Evolutionary conservation across 176 grass and related monocot genomes (phyloP).

Genomic region (Microstegium vimineum): DNA sequence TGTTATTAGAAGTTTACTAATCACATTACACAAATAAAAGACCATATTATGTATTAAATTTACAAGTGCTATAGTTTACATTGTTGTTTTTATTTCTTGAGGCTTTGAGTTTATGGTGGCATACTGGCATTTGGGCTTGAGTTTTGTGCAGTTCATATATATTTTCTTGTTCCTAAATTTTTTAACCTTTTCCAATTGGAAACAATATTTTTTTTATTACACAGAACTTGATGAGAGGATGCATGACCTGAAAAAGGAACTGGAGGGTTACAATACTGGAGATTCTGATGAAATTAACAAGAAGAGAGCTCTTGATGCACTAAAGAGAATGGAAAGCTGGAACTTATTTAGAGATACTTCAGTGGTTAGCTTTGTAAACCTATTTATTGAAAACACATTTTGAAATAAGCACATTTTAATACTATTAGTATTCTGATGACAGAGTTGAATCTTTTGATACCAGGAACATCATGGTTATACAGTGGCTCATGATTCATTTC

Average conservation of each 20-base stretch:
- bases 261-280: conserved; percentile 73
- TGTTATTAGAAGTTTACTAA: neutral
- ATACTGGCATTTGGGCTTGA: neutral
- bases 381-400: neutral
- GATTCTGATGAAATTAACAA: conserved; percentile 84
- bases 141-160: neutral
- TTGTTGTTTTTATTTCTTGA: neutral
- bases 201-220: conserved; percentile 8
- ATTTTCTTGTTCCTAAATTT: conserved; percentile 3
- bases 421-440: neutral
- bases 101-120: neutral
- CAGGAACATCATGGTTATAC: conserved; percentile 80
- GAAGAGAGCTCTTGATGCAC: conserved; percentile 80
- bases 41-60: neutral
- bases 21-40: neutral
- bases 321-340: conserved; percentile 92
- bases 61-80: neutral
- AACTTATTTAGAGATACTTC: conserved; percentile 76
- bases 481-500: conserved; percentile 87
- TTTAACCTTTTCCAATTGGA: neutral
- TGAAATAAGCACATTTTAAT: neutral
- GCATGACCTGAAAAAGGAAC: conserved; percentile 83
- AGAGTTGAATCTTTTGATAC: neutral
- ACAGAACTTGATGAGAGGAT: conserved; percentile 95
- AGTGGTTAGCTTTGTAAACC: conserved; percentile 40